Evolutionary conservation across 208 protist genomes (phyloP), one percentile per base, ranked within the genome.

Genomic region (Leishmania tarentolae): DNA sequence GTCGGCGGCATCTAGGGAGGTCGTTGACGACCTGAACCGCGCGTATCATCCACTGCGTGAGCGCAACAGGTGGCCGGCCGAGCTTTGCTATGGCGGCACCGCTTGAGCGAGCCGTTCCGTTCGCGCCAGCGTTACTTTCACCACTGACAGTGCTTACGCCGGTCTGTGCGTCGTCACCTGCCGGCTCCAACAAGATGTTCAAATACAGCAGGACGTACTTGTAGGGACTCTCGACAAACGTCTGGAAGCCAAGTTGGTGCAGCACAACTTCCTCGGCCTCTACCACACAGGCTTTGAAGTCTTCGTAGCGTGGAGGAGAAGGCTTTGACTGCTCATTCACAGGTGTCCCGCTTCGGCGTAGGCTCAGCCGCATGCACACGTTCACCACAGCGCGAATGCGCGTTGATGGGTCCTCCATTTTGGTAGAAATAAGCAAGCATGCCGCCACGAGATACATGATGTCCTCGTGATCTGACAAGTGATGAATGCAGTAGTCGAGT

Each of bases 211-310:
- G 74, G 40, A 84, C 83, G 79, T 96, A 95, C 83, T 94, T 97
- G 81, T 93, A 91, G 19, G 94, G 93, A 13, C 74, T 87, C 53
- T 96, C 91, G 11, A 97, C 92, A 77, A 94, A 93, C 50, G 91
- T 95, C 53, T 96, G 93, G 75, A 97, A 97, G 17, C 94, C 94
- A 21, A 96, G 86, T 53, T 91, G 81, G 46, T 95, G 90, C 65
- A 96, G 70, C 9, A 97, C 80, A 0, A 94, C 65, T 53, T 93
- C 89, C 79, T 97, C 92, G 37, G 94, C 93, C 50, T 92, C 85
- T 6, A 92, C 73, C 3, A 97, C 90, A 65, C 86, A 92, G 46
- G 83, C 31, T 78, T 95, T 94, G 77, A 92, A 96, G 79, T 94
- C 88, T 31, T 94, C 89, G 79, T 94, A 93, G 35, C 76, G 81